phyloP scores from a whole-genome alignment of 2,329 filamentous ascomycete species.

The Sclerotiophoma versabilis region DNA sequence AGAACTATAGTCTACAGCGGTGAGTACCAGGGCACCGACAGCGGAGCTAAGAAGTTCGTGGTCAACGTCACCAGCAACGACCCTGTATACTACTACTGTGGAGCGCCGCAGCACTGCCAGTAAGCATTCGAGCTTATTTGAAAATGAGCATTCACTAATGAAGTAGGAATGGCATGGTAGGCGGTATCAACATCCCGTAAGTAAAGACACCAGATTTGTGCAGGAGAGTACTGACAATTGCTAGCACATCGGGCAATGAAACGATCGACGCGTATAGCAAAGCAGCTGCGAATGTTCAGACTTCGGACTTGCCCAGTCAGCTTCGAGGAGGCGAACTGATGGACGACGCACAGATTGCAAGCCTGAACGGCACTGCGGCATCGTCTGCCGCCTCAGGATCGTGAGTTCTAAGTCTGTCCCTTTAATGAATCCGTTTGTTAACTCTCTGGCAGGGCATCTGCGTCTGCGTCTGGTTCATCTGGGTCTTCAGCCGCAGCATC shows the following conservation, averaged over 20 bases:
- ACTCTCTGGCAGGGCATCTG: slow-evolving; percentile 2
- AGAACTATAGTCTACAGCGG: slow-evolving; percentile 26
- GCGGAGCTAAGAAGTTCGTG: slow-evolving; percentile 32
- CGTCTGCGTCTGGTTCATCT: neutral
- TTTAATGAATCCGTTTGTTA: neutral
- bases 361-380: slow-evolving; percentile 13
- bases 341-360: slow-evolving; percentile 24
- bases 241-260: slow-evolving; percentile 2
- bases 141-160: neutral
- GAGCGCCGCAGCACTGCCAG: slow-evolving; percentile 30
- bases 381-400: slow-evolving; percentile 7
- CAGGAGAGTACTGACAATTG: neutral
- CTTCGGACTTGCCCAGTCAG: neutral
- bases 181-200: slow-evolving; percentile 15
- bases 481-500: slow-evolving; percentile 9
- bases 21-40: slow-evolving; percentile 25
- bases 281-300: slow-evolving; percentile 2
- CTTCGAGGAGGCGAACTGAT: slow-evolving; percentile 24
- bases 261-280: slow-evolving; percentile 11
- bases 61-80: slow-evolving; percentile 31
- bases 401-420: neutral
- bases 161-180: slow-evolving; percentile 7
- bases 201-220: neutral
- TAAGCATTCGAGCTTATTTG: neutral
- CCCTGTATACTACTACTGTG: slow-evolving; percentile 36